These are phyloP conservation scores for Saturnispora bothae DNA, from an alignment of 805 yeast species.

Conservation along the genomic window DNA sequence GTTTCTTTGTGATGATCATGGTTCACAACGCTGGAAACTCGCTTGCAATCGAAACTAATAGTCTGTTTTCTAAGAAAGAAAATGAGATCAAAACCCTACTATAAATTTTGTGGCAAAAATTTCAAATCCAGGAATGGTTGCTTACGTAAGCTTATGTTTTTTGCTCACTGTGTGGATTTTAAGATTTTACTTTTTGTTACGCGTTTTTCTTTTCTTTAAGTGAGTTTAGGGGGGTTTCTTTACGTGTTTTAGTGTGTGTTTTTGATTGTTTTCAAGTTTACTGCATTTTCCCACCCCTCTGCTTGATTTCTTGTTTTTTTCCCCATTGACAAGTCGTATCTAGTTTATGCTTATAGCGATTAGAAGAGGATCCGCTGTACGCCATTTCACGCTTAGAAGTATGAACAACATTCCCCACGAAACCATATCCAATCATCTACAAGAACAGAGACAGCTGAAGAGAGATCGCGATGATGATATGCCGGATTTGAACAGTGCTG, in stretches of 20 bases:
- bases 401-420: not conserved
- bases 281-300: too few species aligned
- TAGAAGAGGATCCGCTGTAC: not conserved
- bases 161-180: too few species aligned
- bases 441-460: too few species aligned
- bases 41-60: not conserved
- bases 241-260: too few species aligned
- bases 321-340: not conserved
- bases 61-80: not conserved
- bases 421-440: too few species aligned
- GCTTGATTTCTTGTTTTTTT: too few species aligned
- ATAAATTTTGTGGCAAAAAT: not conserved
- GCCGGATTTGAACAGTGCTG: not conserved
- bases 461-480: not conserved
- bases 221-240: too few species aligned
- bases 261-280: too few species aligned
- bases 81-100: not conserved
- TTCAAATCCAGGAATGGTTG: not conserved
- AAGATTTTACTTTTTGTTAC: too few species aligned
- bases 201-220: too few species aligned
- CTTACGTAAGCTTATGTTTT: too few species aligned
- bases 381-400: not conserved
- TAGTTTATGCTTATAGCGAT: not conserved
- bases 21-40: not conserved
- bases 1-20: slow-evolving; percentile 4